These are phyloP conservation scores for Apium graveolens DNA, from an alignment of 129 eudicot species.

Conservation along the genomic window DNA sequence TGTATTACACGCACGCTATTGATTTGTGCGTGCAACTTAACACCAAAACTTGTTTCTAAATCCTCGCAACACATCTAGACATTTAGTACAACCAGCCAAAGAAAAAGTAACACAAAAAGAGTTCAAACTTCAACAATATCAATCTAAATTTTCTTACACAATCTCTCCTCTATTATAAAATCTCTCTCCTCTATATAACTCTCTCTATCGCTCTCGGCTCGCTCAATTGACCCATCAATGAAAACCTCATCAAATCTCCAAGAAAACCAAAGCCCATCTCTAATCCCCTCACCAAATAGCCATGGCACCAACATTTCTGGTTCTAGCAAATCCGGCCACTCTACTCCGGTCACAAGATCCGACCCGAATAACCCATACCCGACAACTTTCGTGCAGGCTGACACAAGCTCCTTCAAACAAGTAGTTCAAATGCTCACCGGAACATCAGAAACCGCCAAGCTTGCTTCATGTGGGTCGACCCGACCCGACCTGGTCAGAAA, in stretches of 20 bases:
- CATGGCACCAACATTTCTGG: not conserved
- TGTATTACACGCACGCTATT: accelerated
- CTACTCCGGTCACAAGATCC: conserved; percentile 37
- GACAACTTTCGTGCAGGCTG: conserved; percentile 42
- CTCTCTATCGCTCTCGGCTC: not conserved
- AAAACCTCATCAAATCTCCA: not conserved
- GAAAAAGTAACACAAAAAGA: not conserved
- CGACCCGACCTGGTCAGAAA: conserved; percentile 27
- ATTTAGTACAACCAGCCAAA: not conserved
- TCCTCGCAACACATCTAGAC: not conserved
- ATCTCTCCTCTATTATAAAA: not conserved
- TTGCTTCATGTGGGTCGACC: not conserved
- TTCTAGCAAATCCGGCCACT: conserved; percentile 5
- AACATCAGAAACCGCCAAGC: conserved; percentile 15
- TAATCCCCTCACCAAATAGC: conserved; percentile 1
- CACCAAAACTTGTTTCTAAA: not conserved
- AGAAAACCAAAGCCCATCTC: conserved; percentile 12
- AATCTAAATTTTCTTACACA: not conserved
- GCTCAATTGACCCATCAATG: not conserved
- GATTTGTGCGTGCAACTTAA: not conserved
- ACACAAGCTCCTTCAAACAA: conserved; percentile 39
- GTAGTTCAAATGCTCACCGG: conserved; percentile 53
- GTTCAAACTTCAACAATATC: not conserved
- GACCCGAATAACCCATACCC: conserved; percentile 42
- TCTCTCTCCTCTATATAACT: not conserved